phyloP scores from a whole-genome alignment of 495 filamentous ascomycete genomes.

The Tuber melanosporum region DNA sequence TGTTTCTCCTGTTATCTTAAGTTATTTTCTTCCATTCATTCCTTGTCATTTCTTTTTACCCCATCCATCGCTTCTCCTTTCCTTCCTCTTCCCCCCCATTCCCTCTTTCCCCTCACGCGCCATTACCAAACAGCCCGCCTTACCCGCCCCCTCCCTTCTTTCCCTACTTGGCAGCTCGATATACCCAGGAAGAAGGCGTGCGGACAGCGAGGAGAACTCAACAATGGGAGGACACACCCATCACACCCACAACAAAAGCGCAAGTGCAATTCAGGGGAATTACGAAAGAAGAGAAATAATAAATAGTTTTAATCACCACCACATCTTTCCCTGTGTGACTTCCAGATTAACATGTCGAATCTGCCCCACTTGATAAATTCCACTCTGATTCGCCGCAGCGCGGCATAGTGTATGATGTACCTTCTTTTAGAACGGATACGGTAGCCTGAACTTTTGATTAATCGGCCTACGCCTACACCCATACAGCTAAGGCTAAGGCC shows the following conservation, averaged over 20 bases:
- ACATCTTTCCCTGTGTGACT: background rate
- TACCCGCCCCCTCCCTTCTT: background rate
- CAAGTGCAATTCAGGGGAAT: background rate
- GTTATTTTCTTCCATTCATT: background rate
- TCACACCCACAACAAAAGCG: background rate
- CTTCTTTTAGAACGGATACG: background rate
- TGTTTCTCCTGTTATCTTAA: background rate
- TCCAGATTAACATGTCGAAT: background rate
- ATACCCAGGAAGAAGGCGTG: background rate
- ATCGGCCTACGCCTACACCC: background rate
- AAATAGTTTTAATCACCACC: background rate
- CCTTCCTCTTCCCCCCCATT: background rate
- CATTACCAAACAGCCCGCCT: background rate
- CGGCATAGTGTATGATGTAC: background rate
- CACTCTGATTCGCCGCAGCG: background rate
- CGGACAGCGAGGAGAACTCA: background rate
- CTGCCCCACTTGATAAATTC: background rate
- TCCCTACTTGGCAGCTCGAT: background rate
- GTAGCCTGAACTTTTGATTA: background rate
- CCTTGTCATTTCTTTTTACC: background rate
- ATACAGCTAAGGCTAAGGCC: background rate
- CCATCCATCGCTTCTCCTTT: background rate
- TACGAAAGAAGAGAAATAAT: background rate
- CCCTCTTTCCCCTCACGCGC: background rate
- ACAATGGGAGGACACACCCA: background rate